Evolutionary conservation across 1,284 basidiomycete species (phyloP), one percentile per base, ranked within the genome.

Genomic region (Schizophyllum amplum): DNA sequence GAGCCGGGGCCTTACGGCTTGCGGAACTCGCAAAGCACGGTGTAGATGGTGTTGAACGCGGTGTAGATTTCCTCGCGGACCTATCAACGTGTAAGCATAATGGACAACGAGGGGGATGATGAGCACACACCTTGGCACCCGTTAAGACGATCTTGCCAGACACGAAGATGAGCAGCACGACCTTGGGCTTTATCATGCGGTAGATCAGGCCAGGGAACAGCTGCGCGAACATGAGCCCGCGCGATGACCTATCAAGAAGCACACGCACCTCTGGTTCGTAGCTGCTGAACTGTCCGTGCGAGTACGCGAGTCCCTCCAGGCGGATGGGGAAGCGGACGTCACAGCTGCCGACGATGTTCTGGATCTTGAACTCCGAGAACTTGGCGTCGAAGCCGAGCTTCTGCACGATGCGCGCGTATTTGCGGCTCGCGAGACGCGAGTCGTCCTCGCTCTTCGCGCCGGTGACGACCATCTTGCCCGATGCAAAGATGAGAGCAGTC

Each of bases 311-410:
- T 59, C 97, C 97, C 75, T 99, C 97, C 65, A 99, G 77, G 61
- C 97, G 89, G 70, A 99, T 99, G 59, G 97, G 97, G 79, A 99
- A 99, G 76, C 97, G 97, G 67, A 99, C 97, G 70, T 99, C 97
- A 73, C 97, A 99, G 68, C 86, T 90, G 57, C 97, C 97, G 54
- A 99, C 97, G 56, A 99, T 99, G 72, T 99, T 99, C 79, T 99
- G 96, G 57, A 99, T 99, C 79, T 99, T 99, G 81, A 99, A 99
- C 75, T 99, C 96, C 56, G 92, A 94, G 72, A 99, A 99, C 77
- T 98, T 98, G 68, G 97, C 95, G 64, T 99, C 96, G 72, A 99
- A 99, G 42, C 97, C 97, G 50, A 99, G 88, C 76, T 99, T 99
- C 77, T 99, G 97, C 54, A 99, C 96, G 68, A 99, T 99, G 60